phyloP scores from a whole-genome alignment of 495 filamentous ascomycete species.

The Pseudoneurospora amorphoporcata region DNA sequence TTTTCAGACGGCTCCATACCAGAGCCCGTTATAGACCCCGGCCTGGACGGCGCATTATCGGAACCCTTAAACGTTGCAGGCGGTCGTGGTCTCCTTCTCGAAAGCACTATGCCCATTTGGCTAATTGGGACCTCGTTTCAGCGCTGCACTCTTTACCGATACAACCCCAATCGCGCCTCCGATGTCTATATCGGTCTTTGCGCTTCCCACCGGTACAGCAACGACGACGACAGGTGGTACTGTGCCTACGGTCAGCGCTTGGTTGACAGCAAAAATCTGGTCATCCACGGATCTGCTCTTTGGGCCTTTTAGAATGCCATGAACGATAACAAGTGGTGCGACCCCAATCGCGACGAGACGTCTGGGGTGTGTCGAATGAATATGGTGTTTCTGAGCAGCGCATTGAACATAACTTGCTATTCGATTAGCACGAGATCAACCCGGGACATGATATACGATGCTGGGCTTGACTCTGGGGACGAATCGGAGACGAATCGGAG shows the following conservation, averaged over 20 bases:
- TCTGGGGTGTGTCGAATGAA: constrained; percentile 35
- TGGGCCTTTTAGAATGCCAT: constrained; percentile 44
- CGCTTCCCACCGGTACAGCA: background rate
- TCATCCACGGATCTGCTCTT: constrained; percentile 39
- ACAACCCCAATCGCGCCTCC: constrained; percentile 49
- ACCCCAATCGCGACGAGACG: constrained; percentile 8
- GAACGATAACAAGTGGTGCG: constrained; percentile 11
- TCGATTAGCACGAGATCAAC: constrained; percentile 33
- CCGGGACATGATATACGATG: constrained; percentile 31
- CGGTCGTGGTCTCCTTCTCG: constrained; percentile 40
- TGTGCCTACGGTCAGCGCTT: constrained; percentile 34
- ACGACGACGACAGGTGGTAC: constrained; percentile 24
- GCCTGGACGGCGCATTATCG: constrained; percentile 27
- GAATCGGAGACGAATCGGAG: background rate
- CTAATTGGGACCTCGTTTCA: constrained; percentile 60
- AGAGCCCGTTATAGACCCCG: constrained; percentile 43
- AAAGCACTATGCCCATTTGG: constrained; percentile 38
- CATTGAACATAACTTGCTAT: constrained; percentile 27
- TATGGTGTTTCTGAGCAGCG: constrained; percentile 26
- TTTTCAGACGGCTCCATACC: constrained; percentile 44
- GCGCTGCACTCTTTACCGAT: constrained; percentile 67
- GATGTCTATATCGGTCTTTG: constrained; percentile 41
- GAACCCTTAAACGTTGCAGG: constrained; percentile 34
- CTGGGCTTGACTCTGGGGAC: constrained; percentile 12
- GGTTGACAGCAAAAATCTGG: constrained; percentile 23